phyloP scores from a whole-genome alignment of 163 green algal species.

The Chloromonas sp. region DNA sequence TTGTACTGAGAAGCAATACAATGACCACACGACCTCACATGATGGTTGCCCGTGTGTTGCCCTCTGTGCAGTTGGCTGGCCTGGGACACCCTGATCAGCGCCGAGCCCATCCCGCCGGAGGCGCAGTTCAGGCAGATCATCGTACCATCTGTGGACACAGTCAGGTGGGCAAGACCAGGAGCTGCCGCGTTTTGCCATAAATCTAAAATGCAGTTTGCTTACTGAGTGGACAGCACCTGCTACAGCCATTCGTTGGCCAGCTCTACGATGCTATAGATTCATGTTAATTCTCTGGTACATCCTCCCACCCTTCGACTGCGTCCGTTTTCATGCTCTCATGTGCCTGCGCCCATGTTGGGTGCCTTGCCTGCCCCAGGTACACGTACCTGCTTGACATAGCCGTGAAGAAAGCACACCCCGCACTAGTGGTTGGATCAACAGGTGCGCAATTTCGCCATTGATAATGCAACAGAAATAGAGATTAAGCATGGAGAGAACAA shows the following conservation, averaged over 20 bases:
- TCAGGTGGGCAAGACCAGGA: constrained; percentile 8
- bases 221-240: no score
- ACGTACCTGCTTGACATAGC: constrained; percentile 56
- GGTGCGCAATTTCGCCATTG: not conserved
- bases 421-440: constrained; percentile 64
- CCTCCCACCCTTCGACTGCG: no score
- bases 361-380: constrained; percentile 26
- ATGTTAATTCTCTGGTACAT: no score
- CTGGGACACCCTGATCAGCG: constrained; percentile 45
- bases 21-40: not conserved
- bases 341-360: no score
- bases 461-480: no score
- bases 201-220: no score
- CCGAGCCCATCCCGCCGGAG: constrained; percentile 28
- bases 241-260: no score
- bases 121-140: constrained; percentile 55
- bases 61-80: not conserved
- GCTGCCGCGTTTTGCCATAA: no score
- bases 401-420: constrained; percentile 39
- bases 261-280: no score
- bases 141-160: constrained; percentile 67
- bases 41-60: no score
- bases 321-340: no score
- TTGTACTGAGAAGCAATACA: not conserved
- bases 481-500: no score